These are phyloP conservation scores for Brassica nigra DNA, from an alignment of 345 rosid species.

Conservation along the genomic window DNA sequence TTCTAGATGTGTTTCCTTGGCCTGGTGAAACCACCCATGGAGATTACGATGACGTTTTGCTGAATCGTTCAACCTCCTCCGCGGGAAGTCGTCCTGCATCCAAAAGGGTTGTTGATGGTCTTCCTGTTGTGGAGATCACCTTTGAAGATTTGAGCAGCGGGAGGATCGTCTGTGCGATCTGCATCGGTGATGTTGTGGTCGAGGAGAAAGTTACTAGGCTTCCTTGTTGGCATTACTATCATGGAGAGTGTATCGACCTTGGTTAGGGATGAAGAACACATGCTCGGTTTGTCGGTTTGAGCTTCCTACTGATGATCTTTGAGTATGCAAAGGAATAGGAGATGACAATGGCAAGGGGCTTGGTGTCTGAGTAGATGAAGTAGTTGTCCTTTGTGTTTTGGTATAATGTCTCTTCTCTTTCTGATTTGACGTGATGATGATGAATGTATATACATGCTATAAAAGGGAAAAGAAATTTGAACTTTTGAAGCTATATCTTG, in stretches of 20 bases:
- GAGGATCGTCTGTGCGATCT: constrained; percentile 65
- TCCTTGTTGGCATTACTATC: constrained; percentile 83
- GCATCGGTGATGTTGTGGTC: constrained; percentile 66
- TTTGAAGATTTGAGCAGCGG: constrained; percentile 47
- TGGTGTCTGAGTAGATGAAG: not conserved
- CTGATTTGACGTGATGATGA: not conserved
- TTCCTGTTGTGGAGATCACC: constrained; percentile 55
- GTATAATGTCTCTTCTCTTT: not conserved
- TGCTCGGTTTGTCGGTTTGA: constrained; percentile 90
- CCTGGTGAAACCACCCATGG: not conserved
- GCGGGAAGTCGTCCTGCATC: constrained; percentile 66
- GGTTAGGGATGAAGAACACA: constrained; percentile 82
- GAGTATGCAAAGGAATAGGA: constrained; percentile 64
- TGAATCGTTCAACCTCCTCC: constrained; percentile 30
- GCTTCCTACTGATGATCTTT: constrained; percentile 76
- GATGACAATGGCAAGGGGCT: constrained; percentile 31
- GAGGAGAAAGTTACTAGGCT: constrained; percentile 68
- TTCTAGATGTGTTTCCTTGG: constrained; percentile 12
- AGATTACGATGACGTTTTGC: constrained; percentile 19
- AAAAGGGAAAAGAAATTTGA: not conserved
- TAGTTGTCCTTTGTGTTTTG: not conserved
- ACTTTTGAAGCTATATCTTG: not conserved
- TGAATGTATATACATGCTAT: constrained; percentile 2
- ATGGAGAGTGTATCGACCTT: constrained; percentile 87
- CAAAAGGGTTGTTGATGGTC: constrained; percentile 57